Evolutionary conservation across 2,329 filamentous ascomycete species (phyloP), one percentile per base, ranked within the genome.

Genomic region (Colletotrichum eremochloae): DNA sequence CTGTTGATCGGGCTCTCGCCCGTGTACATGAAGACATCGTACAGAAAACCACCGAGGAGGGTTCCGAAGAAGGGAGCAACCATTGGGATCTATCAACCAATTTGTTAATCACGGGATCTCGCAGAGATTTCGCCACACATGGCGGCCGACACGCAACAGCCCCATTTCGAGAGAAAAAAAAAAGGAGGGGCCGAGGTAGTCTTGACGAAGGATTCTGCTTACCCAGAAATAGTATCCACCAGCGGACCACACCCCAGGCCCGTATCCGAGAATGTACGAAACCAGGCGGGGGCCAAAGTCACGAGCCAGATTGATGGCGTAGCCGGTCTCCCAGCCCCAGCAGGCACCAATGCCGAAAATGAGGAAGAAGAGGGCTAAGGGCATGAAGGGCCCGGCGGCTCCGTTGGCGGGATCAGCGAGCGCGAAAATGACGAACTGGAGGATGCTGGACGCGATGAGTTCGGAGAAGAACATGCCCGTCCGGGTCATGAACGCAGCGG

Each of bases 311-410:
- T 94, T 94, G 75, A 94, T 93, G 20, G 92, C 92, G 80, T 93
- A 94, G 48, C 92, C 92, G 1, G 92, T 94, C 79, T 94, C 89
- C 91, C 91, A 94, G 8, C 92, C 92, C 76, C 93, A 94, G 78
- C 90, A 92, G 42, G 90, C 90, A 24, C 91, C 92, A 31, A 94
- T 89, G 9, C 91, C 92, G 77, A 94, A 94, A 74, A 94, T 90
- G 60, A 94, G 83, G 81, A 94, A 93, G 81, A 93, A 92, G 7
- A 94, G 81, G 9, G 84, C 88, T 1, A 94, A 81, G 0, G 91
- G 90, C 69, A 88, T 85, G 33, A 90, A 75, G 1, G 85, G 83
- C 0, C 89, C 89, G 1, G 90, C 89, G 4, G 89, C 90, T 18
- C 87, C 83, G 76, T 89, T 89, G 52, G 80, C 80, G 60, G 83